Evolutionary conservation across 352 stramenopile genomes (phyloP).

Genomic region (Thraustotheca clavata): DNA sequence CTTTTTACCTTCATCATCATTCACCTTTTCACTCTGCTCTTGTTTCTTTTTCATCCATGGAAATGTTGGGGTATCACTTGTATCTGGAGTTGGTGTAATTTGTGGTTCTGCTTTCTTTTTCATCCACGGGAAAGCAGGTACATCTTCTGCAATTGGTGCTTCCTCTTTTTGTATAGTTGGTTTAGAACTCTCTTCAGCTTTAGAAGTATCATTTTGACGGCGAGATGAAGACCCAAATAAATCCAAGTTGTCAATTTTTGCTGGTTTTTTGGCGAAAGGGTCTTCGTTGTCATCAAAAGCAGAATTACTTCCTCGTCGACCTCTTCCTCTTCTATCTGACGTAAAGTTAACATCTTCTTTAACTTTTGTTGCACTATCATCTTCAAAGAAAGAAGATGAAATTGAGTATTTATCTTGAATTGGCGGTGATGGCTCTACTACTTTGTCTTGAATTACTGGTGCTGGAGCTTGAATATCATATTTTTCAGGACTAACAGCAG

Average conservation of each 20-base stretch:
- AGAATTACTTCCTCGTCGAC: not conserved
- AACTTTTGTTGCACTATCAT: not conserved
- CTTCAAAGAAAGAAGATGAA: slow-evolving; percentile 13
- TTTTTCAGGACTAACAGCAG: not conserved
- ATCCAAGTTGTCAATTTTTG: slow-evolving; percentile 3
- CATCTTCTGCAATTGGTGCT: not conserved
- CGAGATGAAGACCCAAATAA: not conserved
- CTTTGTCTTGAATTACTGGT: not conserved
- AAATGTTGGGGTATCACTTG: not conserved
- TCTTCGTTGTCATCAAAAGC: not conserved
- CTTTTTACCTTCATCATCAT: not conserved
- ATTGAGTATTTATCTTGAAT: not conserved
- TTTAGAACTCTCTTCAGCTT: not conserved
- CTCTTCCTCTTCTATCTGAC: not conserved
- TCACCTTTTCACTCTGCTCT: too few species aligned
- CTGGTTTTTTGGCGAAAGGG: not conserved
- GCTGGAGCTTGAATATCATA: not conserved
- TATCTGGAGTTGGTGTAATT: not conserved
- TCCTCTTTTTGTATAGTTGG: not conserved
- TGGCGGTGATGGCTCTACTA: too few species aligned
- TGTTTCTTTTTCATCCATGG: slow-evolving; percentile 14
- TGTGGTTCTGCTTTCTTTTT: not conserved
- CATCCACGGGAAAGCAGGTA: slow-evolving; percentile 4
- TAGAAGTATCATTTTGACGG: not conserved
- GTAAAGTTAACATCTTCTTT: not conserved